Base-by-base conservation (phyloP, 225 moss, liverwort and hornwort species). In the Physcomitrium patens region DNA sequence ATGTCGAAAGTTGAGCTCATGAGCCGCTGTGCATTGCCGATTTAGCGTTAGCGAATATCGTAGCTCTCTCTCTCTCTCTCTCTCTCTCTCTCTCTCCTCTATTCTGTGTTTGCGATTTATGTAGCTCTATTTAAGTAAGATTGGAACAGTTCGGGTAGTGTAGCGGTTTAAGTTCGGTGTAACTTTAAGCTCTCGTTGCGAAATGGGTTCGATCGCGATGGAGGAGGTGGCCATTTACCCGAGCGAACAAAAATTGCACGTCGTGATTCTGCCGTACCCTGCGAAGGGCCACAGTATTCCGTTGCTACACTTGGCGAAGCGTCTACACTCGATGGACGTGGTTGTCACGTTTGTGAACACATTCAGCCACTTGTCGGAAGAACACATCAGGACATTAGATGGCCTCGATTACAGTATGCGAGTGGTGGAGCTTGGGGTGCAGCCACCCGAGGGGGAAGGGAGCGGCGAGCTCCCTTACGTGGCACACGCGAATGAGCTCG, bases 231-330 rank as follows among this genome's bases (percentile, higher is more conserved):
- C 2, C 31, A 7, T 37, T 37, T 1, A 37, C 31, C 19, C 10
- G 26, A 14, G 65, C 11, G 44, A 65, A 20, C 42, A 55, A 2
- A 65, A 60, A 73, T 60, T 87, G 8, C 87, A 87, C 17, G 79
- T 37, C 0, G 70, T 87, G 66, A 79, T 87, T 51, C 67, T 87
- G 46, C 87, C 87, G 1, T 84, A 82, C 16, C 87, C 87, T 5
- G 81, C 87, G 42, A 84, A 77, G 67, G 87, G 87, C 6, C 87
- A 87, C 63, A 84, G 87, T 70, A 84, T 87, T 74, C 84, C 87
- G 27, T 23, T 87, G 37, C 70, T 87, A 3, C 84, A 84, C 14
- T 87, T 84, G 26, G 87, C 87, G 7, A 79, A 84, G 81, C 81
- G 77, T 8, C 67, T 87, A 50, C 65, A 79, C 53, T 52, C 79